Conservation (phyloP, 805 yeast species). For the Candida takata region DNA sequence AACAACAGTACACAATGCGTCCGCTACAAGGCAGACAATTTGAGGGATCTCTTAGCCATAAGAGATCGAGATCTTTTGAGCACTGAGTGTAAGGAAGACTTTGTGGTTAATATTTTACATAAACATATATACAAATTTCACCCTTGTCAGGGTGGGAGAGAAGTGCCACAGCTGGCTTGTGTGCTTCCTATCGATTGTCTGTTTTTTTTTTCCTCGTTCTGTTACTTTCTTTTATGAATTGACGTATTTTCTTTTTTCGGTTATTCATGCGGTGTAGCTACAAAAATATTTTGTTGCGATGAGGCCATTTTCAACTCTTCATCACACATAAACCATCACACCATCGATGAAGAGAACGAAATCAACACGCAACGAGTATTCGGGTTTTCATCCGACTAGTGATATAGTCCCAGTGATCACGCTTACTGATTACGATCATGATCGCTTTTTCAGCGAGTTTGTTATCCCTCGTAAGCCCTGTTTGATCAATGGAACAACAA, state of each 20-base stretch:
- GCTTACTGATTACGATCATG: not conserved
- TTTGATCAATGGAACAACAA: slow-evolving; percentile 35
- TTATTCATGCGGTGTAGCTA: too few relatives aligned
- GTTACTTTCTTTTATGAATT: not conserved
- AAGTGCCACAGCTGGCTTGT: slow-evolving; percentile 2
- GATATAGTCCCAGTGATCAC: slow-evolving; percentile 1
- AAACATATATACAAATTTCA: not conserved
- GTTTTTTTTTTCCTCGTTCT: not conserved
- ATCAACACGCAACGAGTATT: slow-evolving; percentile 5
- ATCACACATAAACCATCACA: not conserved
- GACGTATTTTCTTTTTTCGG: not conserved
- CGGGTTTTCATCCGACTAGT: slow-evolving; percentile 8
- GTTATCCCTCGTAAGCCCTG: slow-evolving; percentile 35
- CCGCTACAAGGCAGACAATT: not conserved
- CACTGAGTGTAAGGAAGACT: too few relatives aligned
- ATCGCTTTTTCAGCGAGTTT: slow-evolving; percentile 10
- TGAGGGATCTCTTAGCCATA: not conserved
- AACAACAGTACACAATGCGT: not conserved
- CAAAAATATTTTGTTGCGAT: too few relatives aligned
- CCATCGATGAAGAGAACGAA: slow-evolving; percentile 1
- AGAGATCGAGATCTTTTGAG: slow-evolving; percentile 1
- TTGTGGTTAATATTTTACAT: not conserved
- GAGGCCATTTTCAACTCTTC: too few relatives aligned
- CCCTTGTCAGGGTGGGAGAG: not conserved
- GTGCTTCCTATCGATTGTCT: not conserved